phyloP scores from a whole-genome alignment of 2,329 filamentous ascomycete species.

The Amylocarpus encephaloides region DNA sequence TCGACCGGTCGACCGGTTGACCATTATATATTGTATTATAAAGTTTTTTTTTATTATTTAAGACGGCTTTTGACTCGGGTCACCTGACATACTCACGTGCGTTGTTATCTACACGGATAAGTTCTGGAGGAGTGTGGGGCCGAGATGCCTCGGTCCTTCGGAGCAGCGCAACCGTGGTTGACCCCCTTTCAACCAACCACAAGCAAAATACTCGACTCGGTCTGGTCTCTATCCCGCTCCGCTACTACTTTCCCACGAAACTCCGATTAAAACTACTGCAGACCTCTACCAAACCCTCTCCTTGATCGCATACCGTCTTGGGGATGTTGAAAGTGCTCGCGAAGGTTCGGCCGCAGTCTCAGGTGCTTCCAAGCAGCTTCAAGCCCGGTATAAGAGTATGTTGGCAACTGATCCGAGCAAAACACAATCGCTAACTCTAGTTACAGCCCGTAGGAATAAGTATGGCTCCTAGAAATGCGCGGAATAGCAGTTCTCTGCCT shows the following conservation, averaged over 20 bases:
- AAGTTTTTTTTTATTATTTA: no score
- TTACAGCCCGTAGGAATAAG: slow-evolving; percentile 30
- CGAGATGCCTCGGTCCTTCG: slow-evolving; percentile 7
- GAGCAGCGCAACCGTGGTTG: slow-evolving; percentile 4
- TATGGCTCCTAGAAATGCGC: slow-evolving; percentile 48
- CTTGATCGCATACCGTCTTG: slow-evolving; percentile 13
- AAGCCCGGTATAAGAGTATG: slow-evolving; percentile 25
- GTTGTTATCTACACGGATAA: no score
- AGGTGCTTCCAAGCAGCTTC: slow-evolving; percentile 29
- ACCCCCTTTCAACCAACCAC: slow-evolving; percentile 13
- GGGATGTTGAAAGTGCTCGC: slow-evolving; percentile 33
- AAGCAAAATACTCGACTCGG: slow-evolving; percentile 3
- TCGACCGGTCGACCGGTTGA: no score
- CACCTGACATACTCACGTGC: no score
- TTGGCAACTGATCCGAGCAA: not conserved
- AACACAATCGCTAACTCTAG: slow-evolving; percentile 15
- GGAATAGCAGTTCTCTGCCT: slow-evolving; percentile 53
- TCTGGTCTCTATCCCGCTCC: not conserved
- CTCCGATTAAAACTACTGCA: not conserved
- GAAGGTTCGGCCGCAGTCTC: slow-evolving; percentile 28
- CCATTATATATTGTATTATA: no score
- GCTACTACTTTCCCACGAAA: not conserved
- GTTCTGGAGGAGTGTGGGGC: no score
- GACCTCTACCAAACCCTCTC: not conserved
- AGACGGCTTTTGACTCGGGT: no score